phyloP scores from a whole-genome alignment of 2,329 filamentous ascomycete genomes.

The Colletotrichum sansevieriae region DNA sequence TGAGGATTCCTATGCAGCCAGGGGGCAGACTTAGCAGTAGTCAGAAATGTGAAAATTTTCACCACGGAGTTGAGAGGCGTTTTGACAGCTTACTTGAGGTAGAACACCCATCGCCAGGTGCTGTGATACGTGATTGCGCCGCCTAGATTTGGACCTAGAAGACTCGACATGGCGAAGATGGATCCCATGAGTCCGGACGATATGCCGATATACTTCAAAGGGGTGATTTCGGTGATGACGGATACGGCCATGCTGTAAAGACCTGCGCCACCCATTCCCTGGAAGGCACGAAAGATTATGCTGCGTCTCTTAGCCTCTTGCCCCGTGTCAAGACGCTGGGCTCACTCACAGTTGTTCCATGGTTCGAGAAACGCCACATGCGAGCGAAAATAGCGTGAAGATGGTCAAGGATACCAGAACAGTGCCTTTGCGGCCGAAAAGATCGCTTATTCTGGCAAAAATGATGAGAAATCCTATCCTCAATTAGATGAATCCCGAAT shows the following conservation, averaged over 20 bases:
- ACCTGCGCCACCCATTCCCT: slow-evolving; percentile 61
- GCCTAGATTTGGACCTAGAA: slow-evolving; percentile 58
- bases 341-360: slow-evolving; percentile 48
- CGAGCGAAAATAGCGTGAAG: slow-evolving; percentile 56
- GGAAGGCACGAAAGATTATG: slow-evolving; percentile 53
- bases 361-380: slow-evolving; percentile 53
- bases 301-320: slow-evolving; percentile 31
- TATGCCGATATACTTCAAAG: slow-evolving; percentile 7
- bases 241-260: slow-evolving; percentile 57
- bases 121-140: slow-evolving; percentile 55
- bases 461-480: slow-evolving; percentile 55
- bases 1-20: slow-evolving; percentile 45
- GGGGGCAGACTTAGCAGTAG: slow-evolving; percentile 47
- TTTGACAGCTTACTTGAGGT: neutral
- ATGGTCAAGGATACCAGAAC: slow-evolving; percentile 51
- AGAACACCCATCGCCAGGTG: slow-evolving; percentile 62
- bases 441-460: slow-evolving; percentile 58
- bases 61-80: neutral
- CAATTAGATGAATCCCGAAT: neutral
- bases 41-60: neutral
- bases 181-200: slow-evolving; percentile 3
- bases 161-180: slow-evolving; percentile 44
- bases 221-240: slow-evolving; percentile 1
- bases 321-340: neutral
- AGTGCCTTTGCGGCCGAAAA: slow-evolving; percentile 57